A percentile compares a stretch with the other conserved stretches of the same genome.
Evolutionary conservation across 2,329 filamentous ascomycete genomes (phyloP).

Genomic region (Acephala macrosclerotiorum): DNA sequence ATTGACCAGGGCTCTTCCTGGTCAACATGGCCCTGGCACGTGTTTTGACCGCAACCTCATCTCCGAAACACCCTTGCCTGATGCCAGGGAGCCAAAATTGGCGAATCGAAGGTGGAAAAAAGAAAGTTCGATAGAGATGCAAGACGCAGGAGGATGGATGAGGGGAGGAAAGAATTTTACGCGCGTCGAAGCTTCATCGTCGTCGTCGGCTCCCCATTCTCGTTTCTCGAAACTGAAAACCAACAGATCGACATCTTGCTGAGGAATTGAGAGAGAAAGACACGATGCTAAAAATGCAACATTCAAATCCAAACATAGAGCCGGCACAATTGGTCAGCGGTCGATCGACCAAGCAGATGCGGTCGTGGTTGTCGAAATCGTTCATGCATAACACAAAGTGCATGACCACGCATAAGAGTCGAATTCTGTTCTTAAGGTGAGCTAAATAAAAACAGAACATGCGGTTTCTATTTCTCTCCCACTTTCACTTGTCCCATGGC

Average conservation of each 20-base stretch:
- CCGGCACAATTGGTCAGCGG: constrained; percentile 12
- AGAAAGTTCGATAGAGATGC: not conserved
- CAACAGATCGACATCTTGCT: too few relatives aligned
- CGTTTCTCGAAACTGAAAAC: too few relatives aligned
- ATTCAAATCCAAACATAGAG: constrained; percentile 2
- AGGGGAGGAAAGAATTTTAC: constrained; percentile 2
- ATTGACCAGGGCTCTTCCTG: constrained; percentile 5
- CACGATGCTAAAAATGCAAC: constrained; percentile 11
- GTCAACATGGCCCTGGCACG: not conserved
- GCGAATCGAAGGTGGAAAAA: constrained; percentile 1
- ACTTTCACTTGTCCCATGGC: constrained; percentile 3
- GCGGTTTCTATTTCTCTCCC: constrained; percentile 19
- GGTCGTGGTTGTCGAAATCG: not conserved
- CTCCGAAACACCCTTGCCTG: constrained; percentile 25
- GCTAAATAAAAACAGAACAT: constrained; percentile 24
- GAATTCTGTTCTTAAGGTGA: constrained; percentile 22
- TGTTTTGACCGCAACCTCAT: constrained; percentile 19
- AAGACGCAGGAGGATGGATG: constrained; percentile 9
- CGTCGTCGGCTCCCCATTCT: not conserved
- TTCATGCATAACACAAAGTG: constrained; percentile 23
- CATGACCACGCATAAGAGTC: constrained; percentile 21
- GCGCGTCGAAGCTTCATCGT: not conserved
- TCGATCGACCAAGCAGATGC: not conserved
- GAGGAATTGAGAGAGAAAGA: too few relatives aligned
- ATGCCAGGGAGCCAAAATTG: not conserved